These are phyloP conservation scores for Cardamine chenopodiifolia DNA, from an alignment of 345 rosid species.

Conservation along the genomic window DNA sequence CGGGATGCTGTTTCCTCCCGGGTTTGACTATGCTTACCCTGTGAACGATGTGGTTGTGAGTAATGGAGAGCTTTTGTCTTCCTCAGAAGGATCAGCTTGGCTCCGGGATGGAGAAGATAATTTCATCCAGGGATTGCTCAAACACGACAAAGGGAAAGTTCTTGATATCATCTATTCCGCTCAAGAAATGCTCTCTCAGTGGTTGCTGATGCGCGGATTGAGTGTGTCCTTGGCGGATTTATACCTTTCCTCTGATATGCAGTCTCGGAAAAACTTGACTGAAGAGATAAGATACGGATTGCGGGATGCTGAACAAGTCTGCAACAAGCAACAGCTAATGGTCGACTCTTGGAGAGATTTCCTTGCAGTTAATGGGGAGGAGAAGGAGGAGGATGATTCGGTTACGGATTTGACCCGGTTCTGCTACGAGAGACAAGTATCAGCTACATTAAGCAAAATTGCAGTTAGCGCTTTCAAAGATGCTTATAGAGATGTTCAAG, in stretches of 20 bases:
- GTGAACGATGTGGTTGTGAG: conserved; percentile 50
- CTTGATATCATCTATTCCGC: conserved; percentile 68
- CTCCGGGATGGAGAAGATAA: conserved; percentile 71
- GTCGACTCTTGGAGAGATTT: conserved; percentile 63
- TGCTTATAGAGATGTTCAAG: conserved; percentile 74
- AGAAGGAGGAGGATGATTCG: conserved; percentile 36
- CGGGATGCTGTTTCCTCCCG: conserved; percentile 75
- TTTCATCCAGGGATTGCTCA: conserved; percentile 66
- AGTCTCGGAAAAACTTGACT: conserved; percentile 59
- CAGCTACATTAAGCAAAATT: conserved; percentile 69
- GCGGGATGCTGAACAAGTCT: conserved; percentile 64
- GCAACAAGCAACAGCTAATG: conserved; percentile 74
- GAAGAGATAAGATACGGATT: conserved; percentile 67
- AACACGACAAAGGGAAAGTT: conserved; percentile 47
- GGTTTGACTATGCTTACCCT: conserved; percentile 58
- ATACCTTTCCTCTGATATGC: conserved; percentile 57
- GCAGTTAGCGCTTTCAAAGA: conserved; percentile 79
- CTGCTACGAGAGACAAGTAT: conserved; percentile 73
- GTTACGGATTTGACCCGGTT: conserved; percentile 49
- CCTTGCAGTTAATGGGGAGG: conserved; percentile 56
- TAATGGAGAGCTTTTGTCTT: conserved; percentile 64
- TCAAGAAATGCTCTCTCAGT: conserved; percentile 87
- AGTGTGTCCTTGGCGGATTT: conserved; percentile 85
- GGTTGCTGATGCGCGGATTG: conserved; percentile 76
- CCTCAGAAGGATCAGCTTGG: conserved; percentile 74